Base-by-base conservation (phyloP, 2,329 filamentous ascomycete species). In the Scedosporium aurantiacum region DNA sequence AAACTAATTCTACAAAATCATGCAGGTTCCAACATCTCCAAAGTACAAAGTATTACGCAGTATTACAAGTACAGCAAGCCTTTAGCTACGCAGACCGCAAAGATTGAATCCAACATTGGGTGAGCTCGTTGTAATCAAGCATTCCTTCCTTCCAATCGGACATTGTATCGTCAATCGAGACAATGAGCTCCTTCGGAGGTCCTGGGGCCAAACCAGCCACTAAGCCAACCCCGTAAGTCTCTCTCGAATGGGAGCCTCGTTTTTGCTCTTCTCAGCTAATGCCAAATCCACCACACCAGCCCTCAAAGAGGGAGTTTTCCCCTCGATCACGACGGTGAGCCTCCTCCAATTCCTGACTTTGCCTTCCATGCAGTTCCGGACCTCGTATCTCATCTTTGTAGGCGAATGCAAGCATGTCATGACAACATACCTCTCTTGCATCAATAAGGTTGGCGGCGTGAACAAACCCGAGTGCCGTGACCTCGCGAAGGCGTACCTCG, bases 371-470 rank as follows among this genome's bases (percentile, higher is more conserved):
- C 32, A 32, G 28, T 37, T 37, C 32, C 14, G 32, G 32, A 10
- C 32, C 14, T 37, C 32, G 32, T 37, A 37, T 8, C 32, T 37
- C 32, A 37, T 54, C 50, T 28, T 4, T 14, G 50, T 65, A 94
- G 90, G 91, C 70, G 94, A 99, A 78, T 99, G 94, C 81, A 97
- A 93, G 72, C 79, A 87, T 63, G 83, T 95, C 66, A 97, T 97
- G 84, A 82, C 82, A 62, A 81, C 81, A 60, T 99, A 99, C 71
- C 82, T 99, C 56, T 81, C 83, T 63, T 99, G 94, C 73, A 87
- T 99, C 71, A 94, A 92, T 72, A 87, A 84, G 65, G 86, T 88
- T 65, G 85, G 85, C 67, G 94, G 94, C 25, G 83, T 89, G 68
- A 97, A 97, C 71, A 89, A 94, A 65, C 82, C 90, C 64, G 86